A percentile compares a stretch with the other conserved stretches of the same genome.
These are phyloP conservation scores for Rhynchospora tenuis DNA, from an alignment of 176 grass and related monocot genomes.

Conservation along the genomic window DNA sequence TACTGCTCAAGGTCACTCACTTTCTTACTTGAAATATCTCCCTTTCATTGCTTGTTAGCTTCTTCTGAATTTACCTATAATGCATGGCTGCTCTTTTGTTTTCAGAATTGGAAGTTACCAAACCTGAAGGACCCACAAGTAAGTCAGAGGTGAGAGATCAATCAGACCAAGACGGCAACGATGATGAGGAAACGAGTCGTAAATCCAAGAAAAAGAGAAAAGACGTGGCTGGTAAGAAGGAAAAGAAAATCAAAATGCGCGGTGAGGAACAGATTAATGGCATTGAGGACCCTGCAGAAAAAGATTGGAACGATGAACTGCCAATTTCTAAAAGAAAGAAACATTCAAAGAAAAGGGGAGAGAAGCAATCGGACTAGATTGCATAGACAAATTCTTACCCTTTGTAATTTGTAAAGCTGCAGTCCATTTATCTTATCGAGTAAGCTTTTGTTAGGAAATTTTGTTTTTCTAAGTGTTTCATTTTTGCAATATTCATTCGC, in stretches of 20 bases:
- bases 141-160: slow-evolving; percentile 23
- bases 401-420: not conserved
- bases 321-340: slow-evolving; percentile 50
- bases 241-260: slow-evolving; percentile 39
- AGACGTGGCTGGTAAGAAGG: slow-evolving; percentile 13
- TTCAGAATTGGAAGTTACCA: slow-evolving; percentile 45
- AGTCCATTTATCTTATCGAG: not conserved
- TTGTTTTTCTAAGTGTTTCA: not conserved
- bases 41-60: not conserved
- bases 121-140: slow-evolving; percentile 17
- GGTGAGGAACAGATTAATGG: slow-evolving; percentile 29
- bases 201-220: slow-evolving; percentile 28
- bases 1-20: slow-evolving; percentile 66
- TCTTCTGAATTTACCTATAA: not conserved
- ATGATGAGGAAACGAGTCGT: slow-evolving; percentile 24
- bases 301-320: slow-evolving; percentile 31
- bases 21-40: not conserved
- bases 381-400: not conserved
- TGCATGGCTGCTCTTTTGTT: not conserved
- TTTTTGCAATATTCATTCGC: not conserved
- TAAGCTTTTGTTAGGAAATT: slow-evolving; percentile 9
- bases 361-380: slow-evolving; percentile 30
- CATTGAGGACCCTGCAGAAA: slow-evolving; percentile 7
- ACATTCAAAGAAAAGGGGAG: slow-evolving; percentile 36
- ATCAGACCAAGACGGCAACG: slow-evolving; percentile 26